Percentiles rank a stretch among this genome's conserved stretches.
These are phyloP conservation scores for Trametopsis cervina DNA, from an alignment of 768 basidiomycete species.

Conservation along the genomic window DNA sequence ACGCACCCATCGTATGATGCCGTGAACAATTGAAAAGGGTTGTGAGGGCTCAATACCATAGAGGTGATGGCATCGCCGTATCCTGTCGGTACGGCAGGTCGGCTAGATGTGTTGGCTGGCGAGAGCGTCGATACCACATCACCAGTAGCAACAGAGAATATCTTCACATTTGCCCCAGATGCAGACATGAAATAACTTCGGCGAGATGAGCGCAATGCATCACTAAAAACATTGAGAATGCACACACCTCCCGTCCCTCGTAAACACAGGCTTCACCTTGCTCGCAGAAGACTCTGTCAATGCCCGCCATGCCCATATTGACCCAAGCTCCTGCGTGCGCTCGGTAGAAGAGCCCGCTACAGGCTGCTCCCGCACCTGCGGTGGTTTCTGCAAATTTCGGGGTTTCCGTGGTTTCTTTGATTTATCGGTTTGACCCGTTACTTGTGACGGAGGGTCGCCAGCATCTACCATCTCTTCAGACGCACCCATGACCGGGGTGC, in stretches of 20 bases:
- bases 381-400: conserved; percentile 44
- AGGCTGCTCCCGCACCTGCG: conserved; percentile 16
- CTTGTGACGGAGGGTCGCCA: conserved; percentile 24
- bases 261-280: conserved; percentile 69
- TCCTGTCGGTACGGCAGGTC: conserved; percentile 27
- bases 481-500: conserved; percentile 20
- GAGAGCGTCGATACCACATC: conserved; percentile 81
- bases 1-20: conserved; percentile 78
- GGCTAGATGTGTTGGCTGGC: conserved; percentile 26
- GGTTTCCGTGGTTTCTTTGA: conserved; percentile 23
- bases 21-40: conserved; percentile 85
- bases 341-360: conserved; percentile 10
- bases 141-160: conserved; percentile 74
- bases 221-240: background rate
- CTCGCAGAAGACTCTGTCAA: conserved; percentile 64
- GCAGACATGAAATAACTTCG: conserved; percentile 86
- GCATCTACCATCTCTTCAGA: conserved; percentile 20
- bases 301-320: conserved; percentile 59
- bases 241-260: conserved; percentile 78
- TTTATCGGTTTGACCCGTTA: conserved; percentile 3
- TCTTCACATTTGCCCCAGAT: conserved; percentile 74
- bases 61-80: conserved; percentile 60
- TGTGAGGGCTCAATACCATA: conserved; percentile 73
- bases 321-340: conserved; percentile 8
- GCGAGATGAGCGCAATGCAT: conserved; percentile 9